Evolutionary conservation across 768 basidiomycete species (phyloP), one percentile per base, ranked within the genome.

Genomic region (Terana coerulea): DNA sequence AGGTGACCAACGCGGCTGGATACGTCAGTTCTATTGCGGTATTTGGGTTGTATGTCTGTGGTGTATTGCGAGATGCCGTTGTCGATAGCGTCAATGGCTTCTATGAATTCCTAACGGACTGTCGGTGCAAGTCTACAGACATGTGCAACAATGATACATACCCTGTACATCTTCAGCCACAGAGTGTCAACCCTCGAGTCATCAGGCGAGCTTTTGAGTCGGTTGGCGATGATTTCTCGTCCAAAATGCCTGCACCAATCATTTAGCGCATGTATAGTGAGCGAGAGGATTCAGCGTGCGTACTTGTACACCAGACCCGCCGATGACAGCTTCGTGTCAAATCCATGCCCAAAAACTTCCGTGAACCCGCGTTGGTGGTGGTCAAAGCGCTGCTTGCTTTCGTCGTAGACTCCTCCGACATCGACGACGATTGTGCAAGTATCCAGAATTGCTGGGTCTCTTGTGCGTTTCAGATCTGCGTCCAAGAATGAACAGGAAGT

Each of bases 271-370:
- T 12, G 17, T 25, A 14, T 19, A 42, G n/a, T 28, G 24, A 36
- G 34, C 24, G 14, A 5, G 33, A 29, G 30, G 19, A 50, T 12
- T 33, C 44, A 19, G 1, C 19, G 12, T 10, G 69, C 82, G 51
- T 60, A 91, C 95, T 98, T 99, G 81, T 95, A 98, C 29, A 99
- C 79, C 57, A 99, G 72, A 12, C 95, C 95, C 1, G 95, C 95
- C 14, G 88, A 91, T 19, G 87, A 90, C 29, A 99, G 70, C 72
- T 98, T 99, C 49, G 92, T 98, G 19, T 69, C 71, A 64, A 89
- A 93, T 9, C 88, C 92, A 57, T 87, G 74, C 2, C 93, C 95
- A 64, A 99, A 97, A 22, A 89, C 79, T 64, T 95, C 89, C 5
- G 74, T 75, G 67, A 99, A 99, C 0, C 88, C 94, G 35, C 95